These are phyloP conservation scores for Cardiosporidium cionae DNA, from an alignment of 169 alveolate genomes.

Conservation along the genomic window DNA sequence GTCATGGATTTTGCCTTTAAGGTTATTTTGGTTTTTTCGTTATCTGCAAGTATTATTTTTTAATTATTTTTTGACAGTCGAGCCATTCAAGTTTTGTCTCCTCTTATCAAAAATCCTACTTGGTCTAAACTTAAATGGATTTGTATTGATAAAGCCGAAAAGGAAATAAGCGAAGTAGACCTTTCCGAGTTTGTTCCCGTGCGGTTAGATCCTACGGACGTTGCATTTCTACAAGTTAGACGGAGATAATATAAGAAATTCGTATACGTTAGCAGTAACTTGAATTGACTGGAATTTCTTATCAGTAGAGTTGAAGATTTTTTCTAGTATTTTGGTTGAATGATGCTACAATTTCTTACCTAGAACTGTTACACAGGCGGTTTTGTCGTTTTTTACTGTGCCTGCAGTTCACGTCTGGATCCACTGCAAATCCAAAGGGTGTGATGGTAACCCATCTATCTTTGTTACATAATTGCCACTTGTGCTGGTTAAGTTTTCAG, in stretches of 20 bases:
- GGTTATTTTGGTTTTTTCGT: neutral
- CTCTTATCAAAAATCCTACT: constrained; percentile 5
- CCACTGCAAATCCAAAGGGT: constrained; percentile 52
- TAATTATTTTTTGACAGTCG: too few relatives aligned
- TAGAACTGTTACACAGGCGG: neutral
- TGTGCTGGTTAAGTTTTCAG: constrained; percentile 42
- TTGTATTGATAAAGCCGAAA: constrained; percentile 13
- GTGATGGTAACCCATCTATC: constrained; percentile 54
- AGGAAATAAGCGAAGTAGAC: neutral
- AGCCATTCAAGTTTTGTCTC: too few relatives aligned
- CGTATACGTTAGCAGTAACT: too few relatives aligned
- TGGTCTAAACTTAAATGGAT: constrained; percentile 28
- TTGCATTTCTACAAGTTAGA: constrained; percentile 43
- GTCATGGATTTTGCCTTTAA: neutral
- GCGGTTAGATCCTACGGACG: constrained; percentile 11
- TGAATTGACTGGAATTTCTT: neutral
- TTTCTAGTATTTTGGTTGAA: neutral
- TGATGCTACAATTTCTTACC: neutral
- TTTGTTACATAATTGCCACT: constrained; percentile 42
- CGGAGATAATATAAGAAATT: neutral
- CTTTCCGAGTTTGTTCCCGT: neutral
- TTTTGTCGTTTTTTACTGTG: neutral
- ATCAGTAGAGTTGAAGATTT: neutral
- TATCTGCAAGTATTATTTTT: neutral
- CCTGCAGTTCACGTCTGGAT: constrained; percentile 56